Conservation (phyloP, 495 filamentous ascomycete species). For the Sabuloglossum arenarium region DNA sequence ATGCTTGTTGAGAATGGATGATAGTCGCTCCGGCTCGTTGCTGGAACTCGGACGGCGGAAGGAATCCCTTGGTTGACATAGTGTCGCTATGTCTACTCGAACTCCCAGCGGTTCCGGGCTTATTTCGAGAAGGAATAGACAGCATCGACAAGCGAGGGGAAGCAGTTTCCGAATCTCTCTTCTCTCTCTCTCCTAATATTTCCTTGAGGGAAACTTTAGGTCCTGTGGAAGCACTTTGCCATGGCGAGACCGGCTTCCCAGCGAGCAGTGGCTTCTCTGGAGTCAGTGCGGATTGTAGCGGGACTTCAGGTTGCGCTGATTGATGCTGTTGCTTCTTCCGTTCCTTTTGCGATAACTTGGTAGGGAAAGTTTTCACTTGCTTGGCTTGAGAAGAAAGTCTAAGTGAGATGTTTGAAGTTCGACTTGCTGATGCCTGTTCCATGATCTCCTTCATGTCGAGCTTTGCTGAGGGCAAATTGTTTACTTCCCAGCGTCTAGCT, state of each 20-base stretch:
- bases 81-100: background rate
- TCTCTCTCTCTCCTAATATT: conserved; percentile 14
- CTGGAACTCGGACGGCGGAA: background rate
- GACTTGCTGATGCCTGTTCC: conserved; percentile 41
- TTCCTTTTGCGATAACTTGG: conserved; percentile 73
- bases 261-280: conserved; percentile 8
- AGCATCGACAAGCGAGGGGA: conserved; percentile 2
- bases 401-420: conserved; percentile 51
- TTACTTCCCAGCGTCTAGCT: background rate
- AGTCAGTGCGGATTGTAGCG: conserved; percentile 21
- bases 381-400: conserved; percentile 27
- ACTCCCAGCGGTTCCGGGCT: conserved; percentile 20
- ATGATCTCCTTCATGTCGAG: conserved; percentile 70
- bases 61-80: background rate
- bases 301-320: conserved; percentile 29
- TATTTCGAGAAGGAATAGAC: background rate
- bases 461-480: conserved; percentile 34
- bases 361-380: conserved; percentile 14
- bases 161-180: conserved; percentile 1
- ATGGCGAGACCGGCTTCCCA: conserved; percentile 38
- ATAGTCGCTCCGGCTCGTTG: too few relatives aligned
- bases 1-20: too few relatives aligned
- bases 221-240: conserved; percentile 31
- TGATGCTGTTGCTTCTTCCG: conserved; percentile 64
- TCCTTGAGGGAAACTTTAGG: conserved; percentile 20